Percentiles rank a stretch among this genome's conserved stretches.
These are phyloP conservation scores for Beauveria sp. DNA, from an alignment of 2,329 filamentous ascomycete genomes.

Conservation along the genomic window DNA sequence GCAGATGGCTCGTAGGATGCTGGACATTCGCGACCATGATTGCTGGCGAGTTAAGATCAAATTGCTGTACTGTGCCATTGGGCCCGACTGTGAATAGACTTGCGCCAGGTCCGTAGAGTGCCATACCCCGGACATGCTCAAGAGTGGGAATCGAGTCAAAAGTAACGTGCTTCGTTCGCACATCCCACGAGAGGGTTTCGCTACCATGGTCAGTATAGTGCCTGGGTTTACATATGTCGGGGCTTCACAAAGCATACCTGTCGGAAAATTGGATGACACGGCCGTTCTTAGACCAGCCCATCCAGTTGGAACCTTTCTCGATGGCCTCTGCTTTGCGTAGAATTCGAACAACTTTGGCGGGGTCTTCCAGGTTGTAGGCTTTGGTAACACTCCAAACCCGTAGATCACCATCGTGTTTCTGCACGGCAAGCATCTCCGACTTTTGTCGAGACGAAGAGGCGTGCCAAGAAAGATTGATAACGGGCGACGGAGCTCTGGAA, in stretches of 20 bases:
- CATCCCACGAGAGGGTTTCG: conserved; percentile 92
- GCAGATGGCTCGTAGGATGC: conserved; percentile 69
- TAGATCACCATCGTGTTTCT: conserved; percentile 85
- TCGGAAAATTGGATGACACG: conserved; percentile 89
- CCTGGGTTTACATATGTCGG: conserved; percentile 14
- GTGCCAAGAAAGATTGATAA: conserved; percentile 87
- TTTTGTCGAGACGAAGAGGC: conserved; percentile 93
- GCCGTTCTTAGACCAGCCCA: conserved; percentile 97
- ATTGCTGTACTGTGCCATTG: conserved; percentile 88
- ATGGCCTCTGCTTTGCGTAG: conserved; percentile 72
- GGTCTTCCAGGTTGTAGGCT: conserved; percentile 59
- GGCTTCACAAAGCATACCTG: conserved; percentile 53
- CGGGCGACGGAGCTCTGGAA: conserved; percentile 74
- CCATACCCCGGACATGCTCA: conserved; percentile 71
- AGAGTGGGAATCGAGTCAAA: conserved; percentile 82
- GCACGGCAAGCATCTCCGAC: conserved; percentile 93
- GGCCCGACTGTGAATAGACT: conserved; percentile 84
- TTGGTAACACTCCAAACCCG: conserved; percentile 97
- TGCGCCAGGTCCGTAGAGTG: conserved; percentile 85
- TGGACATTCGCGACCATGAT: conserved; percentile 81
- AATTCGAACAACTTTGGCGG: conserved; percentile 82
- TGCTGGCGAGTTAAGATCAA: conserved; percentile 78
- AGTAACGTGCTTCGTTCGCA: conserved; percentile 93
- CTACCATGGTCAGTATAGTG: conserved; percentile 40
- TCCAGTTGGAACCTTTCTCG: conserved; percentile 78